Percentiles rank a stretch among this genome's conserved stretches.
Evolutionary conservation across 768 basidiomycete genomes (phyloP).

Genomic region (Rhodosporidiobolus odoratus): DNA sequence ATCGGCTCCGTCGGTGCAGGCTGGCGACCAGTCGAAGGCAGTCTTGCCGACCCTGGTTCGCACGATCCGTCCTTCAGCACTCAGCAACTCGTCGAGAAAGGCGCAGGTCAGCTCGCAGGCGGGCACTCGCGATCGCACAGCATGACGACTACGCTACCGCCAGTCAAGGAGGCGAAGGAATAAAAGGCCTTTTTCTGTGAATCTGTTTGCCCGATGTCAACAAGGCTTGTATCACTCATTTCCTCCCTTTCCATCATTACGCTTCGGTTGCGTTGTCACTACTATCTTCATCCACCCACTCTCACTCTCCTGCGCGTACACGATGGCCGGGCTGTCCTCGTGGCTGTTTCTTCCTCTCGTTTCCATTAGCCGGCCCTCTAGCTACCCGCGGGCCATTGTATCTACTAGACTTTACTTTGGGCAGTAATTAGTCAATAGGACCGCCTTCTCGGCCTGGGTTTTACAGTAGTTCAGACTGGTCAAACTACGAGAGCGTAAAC

Average conservation of each 20-base stretch:
- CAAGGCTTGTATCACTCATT: not conserved
- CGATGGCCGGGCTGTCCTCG: not conserved
- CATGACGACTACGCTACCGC: not conserved
- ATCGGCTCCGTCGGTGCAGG: conserved; percentile 68
- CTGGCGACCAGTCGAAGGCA: conserved; percentile 53
- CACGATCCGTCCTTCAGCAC: conserved; percentile 26
- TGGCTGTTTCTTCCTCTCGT: not conserved
- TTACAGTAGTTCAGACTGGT: too few relatives aligned
- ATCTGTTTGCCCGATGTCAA: not conserved
- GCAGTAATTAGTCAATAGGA: too few relatives aligned
- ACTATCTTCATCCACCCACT: not conserved
- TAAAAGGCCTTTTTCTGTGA: not conserved
- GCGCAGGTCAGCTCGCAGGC: conserved; percentile 10
- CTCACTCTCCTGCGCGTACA: not conserved
- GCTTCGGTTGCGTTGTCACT: not conserved
- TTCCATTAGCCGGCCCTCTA: too few relatives aligned
- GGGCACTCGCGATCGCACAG: conserved; percentile 18
- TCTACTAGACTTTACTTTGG: not conserved
- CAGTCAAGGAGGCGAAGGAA: conserved; percentile 7
- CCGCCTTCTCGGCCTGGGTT: too few relatives aligned
- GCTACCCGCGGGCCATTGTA: not conserved
- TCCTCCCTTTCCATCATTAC: not conserved
- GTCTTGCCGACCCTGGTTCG: conserved; percentile 33
- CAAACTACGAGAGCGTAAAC: not conserved
- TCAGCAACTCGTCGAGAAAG: conserved; percentile 30